Evolutionary conservation across 2,329 filamentous ascomycete genomes (phyloP).

Genomic region (Teratosphaeria gauchensis): DNA sequence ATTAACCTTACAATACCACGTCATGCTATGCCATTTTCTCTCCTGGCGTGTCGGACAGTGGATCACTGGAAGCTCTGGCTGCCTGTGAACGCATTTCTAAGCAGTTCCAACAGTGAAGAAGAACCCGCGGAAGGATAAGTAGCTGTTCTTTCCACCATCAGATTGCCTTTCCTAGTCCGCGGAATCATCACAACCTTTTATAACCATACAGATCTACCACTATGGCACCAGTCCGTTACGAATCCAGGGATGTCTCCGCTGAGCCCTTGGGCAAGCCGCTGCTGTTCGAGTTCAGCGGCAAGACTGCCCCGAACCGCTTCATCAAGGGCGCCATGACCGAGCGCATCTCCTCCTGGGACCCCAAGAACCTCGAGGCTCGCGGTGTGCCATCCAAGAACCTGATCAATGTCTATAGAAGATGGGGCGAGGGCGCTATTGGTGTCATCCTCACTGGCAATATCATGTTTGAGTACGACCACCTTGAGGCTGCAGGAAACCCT

Average conservation of each 20-base stretch:
- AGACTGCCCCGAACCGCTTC: constrained; percentile 54
- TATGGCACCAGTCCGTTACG: constrained; percentile 30
- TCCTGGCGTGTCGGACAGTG: background rate
- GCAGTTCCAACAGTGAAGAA: background rate
- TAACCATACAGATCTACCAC: background rate
- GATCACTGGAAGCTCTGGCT: background rate
- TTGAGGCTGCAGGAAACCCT: constrained; percentile 47
- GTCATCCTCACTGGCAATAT: constrained; percentile 55
- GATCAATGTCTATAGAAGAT: constrained; percentile 50
- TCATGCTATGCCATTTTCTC: background rate
- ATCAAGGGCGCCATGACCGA: constrained; percentile 61
- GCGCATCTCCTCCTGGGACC: constrained; percentile 51
- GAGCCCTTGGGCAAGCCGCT: constrained; percentile 35
- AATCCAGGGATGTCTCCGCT: constrained; percentile 31
- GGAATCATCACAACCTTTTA: background rate
- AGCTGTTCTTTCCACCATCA: background rate
- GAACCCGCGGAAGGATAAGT: background rate
- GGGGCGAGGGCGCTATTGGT: constrained; percentile 50
- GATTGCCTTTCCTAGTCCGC: background rate
- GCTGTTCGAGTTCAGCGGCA: constrained; percentile 39
- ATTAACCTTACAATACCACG: background rate
- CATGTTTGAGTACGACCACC: constrained; percentile 51
- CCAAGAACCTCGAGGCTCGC: constrained; percentile 42
- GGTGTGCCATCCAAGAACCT: constrained; percentile 45
- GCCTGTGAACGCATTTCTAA: background rate